Evolutionary conservation across 768 basidiomycete species (phyloP), one percentile per base, ranked within the genome.

Genomic region (Cubamyces lactineus): DNA sequence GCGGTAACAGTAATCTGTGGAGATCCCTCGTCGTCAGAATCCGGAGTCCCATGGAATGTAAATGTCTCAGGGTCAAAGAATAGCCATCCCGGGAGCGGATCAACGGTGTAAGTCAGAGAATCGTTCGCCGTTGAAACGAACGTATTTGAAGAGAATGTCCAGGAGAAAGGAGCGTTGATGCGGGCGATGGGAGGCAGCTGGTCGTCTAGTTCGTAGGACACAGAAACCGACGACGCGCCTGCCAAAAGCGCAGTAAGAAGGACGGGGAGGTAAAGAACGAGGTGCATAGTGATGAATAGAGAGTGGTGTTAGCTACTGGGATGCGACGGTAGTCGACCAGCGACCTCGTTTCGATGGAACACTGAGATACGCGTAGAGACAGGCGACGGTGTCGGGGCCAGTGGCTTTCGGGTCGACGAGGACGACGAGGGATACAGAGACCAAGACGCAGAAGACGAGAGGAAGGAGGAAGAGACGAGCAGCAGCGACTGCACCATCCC

Each of bases 171-270:
- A 56, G 82, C 66, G 70, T 79, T 77, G 41, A 87, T 74, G 61
- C 92, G 86, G 21, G 92, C 94, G 62, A 97, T 84, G 45, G 81
- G 80, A 19, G 95, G 94, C 46, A 86, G 83, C 75, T 98, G 96
- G 34, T 79, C 77, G 63, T 84, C 79, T 42, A 93, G 77, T 28
- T 91, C 85, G 71, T 83, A 82, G 50, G 77, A 70, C 46, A 94
- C 78, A 59, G 72, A 76, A 45, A 84, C 78, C 51, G 77, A 71
- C 63, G 64, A 60, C 2, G 64, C 59, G 26, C 19, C 16, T 1
- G 55, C 53, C 41, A 50, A 34, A 53, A 54, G 30, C 39, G 54
- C 39, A 8, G 62, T 48, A 39, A 53, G 16, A 55, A 57, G 26
- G 13, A 62, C 42, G 21, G 62, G 28, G 61, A 59, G 23, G 49